A percentile compares a stretch with the other conserved stretches of the same genome.
Evolutionary conservation across 768 basidiomycete genomes (phyloP).

Genomic region (Pulveroboletus sp.): DNA sequence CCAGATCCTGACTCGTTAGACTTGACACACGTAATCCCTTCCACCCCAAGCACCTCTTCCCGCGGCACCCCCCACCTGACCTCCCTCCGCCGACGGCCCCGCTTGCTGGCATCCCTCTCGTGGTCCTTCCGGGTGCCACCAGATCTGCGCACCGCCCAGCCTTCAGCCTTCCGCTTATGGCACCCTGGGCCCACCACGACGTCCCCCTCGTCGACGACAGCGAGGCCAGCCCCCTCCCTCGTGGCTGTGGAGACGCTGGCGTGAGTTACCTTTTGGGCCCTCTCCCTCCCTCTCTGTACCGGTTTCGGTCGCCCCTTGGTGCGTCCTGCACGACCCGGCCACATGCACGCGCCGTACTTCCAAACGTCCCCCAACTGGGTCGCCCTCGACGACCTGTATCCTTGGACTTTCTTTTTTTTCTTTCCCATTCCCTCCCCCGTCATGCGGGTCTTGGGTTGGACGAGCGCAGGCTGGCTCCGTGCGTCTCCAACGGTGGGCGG

Average conservation of each 20-base stretch:
- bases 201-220: neutral
- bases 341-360: too few species aligned
- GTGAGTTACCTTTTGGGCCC: neutral
- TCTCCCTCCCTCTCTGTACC: too few species aligned
- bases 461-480: too few species aligned
- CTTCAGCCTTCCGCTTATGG: constrained; percentile 29
- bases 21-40: constrained; percentile 28
- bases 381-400: too few species aligned
- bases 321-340: too few species aligned
- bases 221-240: neutral
- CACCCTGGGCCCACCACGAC: constrained; percentile 17
- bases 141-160: constrained; percentile 4
- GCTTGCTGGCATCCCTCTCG: constrained; percentile 14
- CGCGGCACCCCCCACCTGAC: constrained; percentile 25
- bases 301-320: too few species aligned
- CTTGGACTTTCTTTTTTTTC: too few species aligned
- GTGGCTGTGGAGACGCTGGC: neutral
- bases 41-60: constrained; percentile 26
- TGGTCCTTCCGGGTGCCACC: constrained; percentile 14
- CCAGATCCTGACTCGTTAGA: constrained; percentile 30
- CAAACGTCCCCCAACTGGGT: too few species aligned
- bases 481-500: constrained; percentile 2
- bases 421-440: too few species aligned
- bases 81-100: constrained; percentile 31
- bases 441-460: too few species aligned